Conservation (phyloP, 148 eudicot genomes). For the Rhododendron henanense region DNA sequence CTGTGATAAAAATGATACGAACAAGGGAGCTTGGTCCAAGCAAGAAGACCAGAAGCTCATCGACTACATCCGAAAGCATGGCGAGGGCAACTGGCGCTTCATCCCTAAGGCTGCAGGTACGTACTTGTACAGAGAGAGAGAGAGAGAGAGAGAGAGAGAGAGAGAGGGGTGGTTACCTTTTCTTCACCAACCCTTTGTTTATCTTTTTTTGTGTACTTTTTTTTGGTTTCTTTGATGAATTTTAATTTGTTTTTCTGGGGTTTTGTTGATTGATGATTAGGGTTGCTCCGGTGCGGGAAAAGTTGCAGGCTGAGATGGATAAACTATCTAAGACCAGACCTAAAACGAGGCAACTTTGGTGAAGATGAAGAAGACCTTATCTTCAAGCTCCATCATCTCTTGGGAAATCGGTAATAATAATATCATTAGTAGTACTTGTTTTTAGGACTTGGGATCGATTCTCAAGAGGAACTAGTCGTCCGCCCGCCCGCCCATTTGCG, state of each 20-base stretch:
- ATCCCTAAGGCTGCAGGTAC: constrained; percentile 34
- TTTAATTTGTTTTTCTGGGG: background rate
- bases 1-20: constrained; percentile 16
- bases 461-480: no score
- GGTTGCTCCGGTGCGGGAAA: constrained; percentile 21
- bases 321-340: constrained; percentile 22
- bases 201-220: background rate
- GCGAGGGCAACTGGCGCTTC: constrained; percentile 31
- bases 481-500: background rate
- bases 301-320: constrained; percentile 27
- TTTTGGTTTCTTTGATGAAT: background rate
- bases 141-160: background rate
- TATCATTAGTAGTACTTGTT: background rate
- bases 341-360: constrained; percentile 25
- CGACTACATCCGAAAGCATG: constrained; percentile 24
- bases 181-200: background rate
- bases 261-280: background rate
- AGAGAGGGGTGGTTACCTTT: background rate
- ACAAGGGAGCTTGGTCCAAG: constrained; percentile 39
- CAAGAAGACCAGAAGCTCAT: constrained; percentile 33
- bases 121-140: no score
- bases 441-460: background rate
- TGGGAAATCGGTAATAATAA: constrained; percentile 21
- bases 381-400: constrained; percentile 22
- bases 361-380: constrained; percentile 36